Conservation (phyloP, 345 rosid genomes). For the Draba incana region DNA sequence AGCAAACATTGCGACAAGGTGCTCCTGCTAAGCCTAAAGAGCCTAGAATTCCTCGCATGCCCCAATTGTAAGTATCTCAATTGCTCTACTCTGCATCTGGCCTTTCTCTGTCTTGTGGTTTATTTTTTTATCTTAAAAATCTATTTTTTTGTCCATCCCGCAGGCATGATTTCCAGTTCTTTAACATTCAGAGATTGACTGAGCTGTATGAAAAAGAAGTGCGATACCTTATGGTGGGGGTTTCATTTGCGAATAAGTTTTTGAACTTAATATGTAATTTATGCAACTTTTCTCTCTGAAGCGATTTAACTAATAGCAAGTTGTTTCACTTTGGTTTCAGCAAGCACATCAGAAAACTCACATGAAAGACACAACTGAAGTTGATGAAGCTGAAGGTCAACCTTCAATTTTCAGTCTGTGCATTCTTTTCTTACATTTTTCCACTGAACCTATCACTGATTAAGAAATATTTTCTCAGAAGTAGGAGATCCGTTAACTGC, state of each 20-base stretch:
- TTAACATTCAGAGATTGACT: slow-evolving; percentile 91
- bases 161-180: slow-evolving; percentile 99
- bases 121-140: slow-evolving; percentile 6
- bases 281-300: slow-evolving; percentile 20
- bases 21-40: slow-evolving; percentile 92
- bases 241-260: neutral
- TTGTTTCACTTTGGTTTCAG: slow-evolving; percentile 44
- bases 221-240: slow-evolving; percentile 89
- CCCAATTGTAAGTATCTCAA: slow-evolving; percentile 70
- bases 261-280: slow-evolving; percentile 19
- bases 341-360: slow-evolving; percentile 94
- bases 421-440: slow-evolving; percentile 7
- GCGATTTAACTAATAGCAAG: neutral
- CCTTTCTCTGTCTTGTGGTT: slow-evolving; percentile 2
- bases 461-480: slow-evolving; percentile 47
- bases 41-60: slow-evolving; percentile 99
- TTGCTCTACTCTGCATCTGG: slow-evolving; percentile 3
- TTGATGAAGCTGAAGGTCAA: slow-evolving; percentile 86
- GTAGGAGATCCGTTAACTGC: slow-evolving; percentile 87
- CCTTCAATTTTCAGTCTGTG: slow-evolving; percentile 1
- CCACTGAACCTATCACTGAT: slow-evolving; percentile 20
- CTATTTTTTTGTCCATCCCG: slow-evolving; percentile 19
- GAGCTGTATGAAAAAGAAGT: slow-evolving; percentile 99
- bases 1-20: slow-evolving; percentile 96
- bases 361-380: slow-evolving; percentile 80